A percentile compares a stretch with the other conserved stretches of the same genome.
Conservation (phyloP, 805 yeast genomes). For the Candida hispaniensis region DNA sequence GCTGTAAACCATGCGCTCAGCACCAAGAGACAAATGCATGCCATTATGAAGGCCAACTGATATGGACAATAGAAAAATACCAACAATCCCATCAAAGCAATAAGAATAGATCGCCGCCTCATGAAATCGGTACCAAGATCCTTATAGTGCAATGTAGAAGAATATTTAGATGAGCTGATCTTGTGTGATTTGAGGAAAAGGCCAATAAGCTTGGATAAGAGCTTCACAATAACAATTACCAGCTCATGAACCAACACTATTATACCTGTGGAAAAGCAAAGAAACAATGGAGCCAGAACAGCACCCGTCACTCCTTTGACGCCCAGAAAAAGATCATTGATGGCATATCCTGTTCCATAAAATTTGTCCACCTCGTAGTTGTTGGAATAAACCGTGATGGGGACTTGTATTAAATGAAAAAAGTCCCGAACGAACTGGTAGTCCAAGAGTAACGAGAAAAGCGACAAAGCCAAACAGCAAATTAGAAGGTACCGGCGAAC, state of each 20-base stretch:
- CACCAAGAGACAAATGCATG: slow-evolving; percentile 47
- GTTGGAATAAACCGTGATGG: slow-evolving; percentile 4
- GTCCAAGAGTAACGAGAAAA: slow-evolving; percentile 1
- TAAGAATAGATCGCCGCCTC: slow-evolving; percentile 5
- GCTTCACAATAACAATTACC: background rate
- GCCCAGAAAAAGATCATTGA: slow-evolving; percentile 15
- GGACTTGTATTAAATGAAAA: slow-evolving; percentile 5
- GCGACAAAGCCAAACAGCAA: slow-evolving; percentile 35
- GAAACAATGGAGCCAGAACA: slow-evolving; percentile 5
- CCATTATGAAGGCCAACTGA: slow-evolving; percentile 61
- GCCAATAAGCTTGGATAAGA: background rate
- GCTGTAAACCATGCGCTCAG: slow-evolving; percentile 32
- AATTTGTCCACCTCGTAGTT: slow-evolving; percentile 11
- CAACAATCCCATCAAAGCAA: slow-evolving; percentile 1
- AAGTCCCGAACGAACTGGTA: slow-evolving; percentile 3
- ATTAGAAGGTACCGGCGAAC: slow-evolving; percentile 32
- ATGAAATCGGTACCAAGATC: slow-evolving; percentile 3
- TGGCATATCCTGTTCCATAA: slow-evolving; percentile 15
- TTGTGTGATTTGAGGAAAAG: background rate
- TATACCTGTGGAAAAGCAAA: slow-evolving; percentile 5
- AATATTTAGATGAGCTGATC: slow-evolving; percentile 2
- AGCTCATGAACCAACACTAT: slow-evolving; percentile 3
- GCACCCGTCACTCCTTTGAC: slow-evolving; percentile 5
- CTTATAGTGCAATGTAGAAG: no score
- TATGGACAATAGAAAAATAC: slow-evolving; percentile 45